phyloP scores from a whole-genome alignment of 495 filamentous ascomycete species.

The Lichenothelia convexa region DNA sequence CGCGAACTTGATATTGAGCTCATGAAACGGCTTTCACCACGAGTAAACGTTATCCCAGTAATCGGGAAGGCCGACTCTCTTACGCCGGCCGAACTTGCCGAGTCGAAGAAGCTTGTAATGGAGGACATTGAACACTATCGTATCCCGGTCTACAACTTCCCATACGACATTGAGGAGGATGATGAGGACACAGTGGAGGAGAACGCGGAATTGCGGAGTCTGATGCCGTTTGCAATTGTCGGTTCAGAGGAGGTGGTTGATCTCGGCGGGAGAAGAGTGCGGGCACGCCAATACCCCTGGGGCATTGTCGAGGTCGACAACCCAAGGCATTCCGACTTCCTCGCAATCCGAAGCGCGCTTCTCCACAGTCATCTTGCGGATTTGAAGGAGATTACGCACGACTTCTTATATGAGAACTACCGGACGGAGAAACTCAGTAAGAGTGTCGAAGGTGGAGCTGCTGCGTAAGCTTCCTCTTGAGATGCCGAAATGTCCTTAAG shows the following conservation, averaged over 20 bases:
- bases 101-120: conserved; percentile 99
- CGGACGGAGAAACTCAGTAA: conserved; percentile 99
- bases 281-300: conserved; percentile 96
- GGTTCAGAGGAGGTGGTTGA: conserved; percentile 90
- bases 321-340: conserved; percentile 94
- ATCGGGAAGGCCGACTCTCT: conserved; percentile 97
- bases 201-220: conserved; percentile 85
- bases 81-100: conserved; percentile 87
- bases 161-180: conserved; percentile 98
- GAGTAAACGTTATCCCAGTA: conserved; percentile 97
- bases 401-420: conserved; percentile 99
- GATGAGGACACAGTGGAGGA: conserved; percentile 99
- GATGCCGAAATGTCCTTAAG: too few species aligned
- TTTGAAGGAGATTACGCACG: conserved; percentile 97
- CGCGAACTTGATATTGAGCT: conserved; percentile 97
- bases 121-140: conserved; percentile 99
- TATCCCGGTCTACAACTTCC: conserved; percentile 99
- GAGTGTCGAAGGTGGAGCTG: conserved; percentile 81
- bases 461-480: conserved; percentile 60
- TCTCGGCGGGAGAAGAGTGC: conserved; percentile 76
- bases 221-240: conserved; percentile 98
- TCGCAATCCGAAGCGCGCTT: conserved; percentile 89
- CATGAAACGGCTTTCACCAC: conserved; percentile 96
- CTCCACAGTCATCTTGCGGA: conserved; percentile 95
- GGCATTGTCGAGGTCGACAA: conserved; percentile 98